phyloP scores from a whole-genome alignment of 345 rosid genomes.

The Aquilaria malaccensis region DNA sequence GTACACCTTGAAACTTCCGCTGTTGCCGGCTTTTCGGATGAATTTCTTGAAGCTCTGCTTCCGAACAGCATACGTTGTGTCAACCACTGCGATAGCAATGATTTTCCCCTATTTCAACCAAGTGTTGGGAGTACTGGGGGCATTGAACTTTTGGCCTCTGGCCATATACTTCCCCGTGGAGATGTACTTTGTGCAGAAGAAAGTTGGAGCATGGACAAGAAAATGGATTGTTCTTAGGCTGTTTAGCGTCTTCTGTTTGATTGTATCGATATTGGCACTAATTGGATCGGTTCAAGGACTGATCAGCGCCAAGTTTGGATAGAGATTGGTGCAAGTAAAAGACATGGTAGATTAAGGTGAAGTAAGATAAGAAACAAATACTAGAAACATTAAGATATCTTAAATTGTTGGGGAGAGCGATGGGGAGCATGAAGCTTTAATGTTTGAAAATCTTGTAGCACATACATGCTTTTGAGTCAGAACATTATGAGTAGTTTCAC shows the following conservation, averaged over 20 bases:
- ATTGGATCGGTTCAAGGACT: conserved; percentile 41
- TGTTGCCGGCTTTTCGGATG: conserved; percentile 22
- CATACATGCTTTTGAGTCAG: no score
- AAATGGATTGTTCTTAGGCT: conserved; percentile 44
- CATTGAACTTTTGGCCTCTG: conserved; percentile 68
- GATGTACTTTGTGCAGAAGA: conserved; percentile 51
- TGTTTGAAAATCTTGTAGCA: no score
- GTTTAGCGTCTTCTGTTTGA: conserved; percentile 42
- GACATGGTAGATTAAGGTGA: no score
- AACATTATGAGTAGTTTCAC: no score
- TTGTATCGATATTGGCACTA: conserved; percentile 27
- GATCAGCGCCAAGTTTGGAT: conserved; percentile 32
- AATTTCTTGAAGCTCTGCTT: conserved; percentile 36
- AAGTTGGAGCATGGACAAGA: conserved; percentile 38
- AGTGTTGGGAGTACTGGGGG: conserved; percentile 46
- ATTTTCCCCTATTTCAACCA: conserved; percentile 64
- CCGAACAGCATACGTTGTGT: conserved; percentile 35
- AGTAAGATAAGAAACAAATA: no score
- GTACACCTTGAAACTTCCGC: conserved; percentile 25
- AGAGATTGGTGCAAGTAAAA: not conserved
- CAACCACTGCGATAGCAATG: conserved; percentile 35
- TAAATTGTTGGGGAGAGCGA: no score
- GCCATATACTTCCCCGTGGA: conserved; percentile 61
- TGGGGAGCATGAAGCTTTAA: no score
- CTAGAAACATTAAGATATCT: no score